Evolutionary conservation across 1,139 yeast species (phyloP).

Genomic region (Geotrichum candidum): DNA sequence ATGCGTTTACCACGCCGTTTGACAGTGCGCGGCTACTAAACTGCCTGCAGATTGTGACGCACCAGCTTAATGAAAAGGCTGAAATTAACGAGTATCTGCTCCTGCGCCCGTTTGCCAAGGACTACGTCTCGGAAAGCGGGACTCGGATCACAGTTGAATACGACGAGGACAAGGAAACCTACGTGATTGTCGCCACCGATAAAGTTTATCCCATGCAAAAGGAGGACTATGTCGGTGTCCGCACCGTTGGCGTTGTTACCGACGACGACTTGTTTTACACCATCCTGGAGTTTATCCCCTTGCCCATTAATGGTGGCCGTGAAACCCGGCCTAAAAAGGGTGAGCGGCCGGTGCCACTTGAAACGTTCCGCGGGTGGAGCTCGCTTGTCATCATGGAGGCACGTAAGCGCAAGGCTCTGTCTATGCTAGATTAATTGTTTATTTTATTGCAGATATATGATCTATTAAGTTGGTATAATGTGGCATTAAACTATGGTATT

Average conservation of each 20-base stretch:
- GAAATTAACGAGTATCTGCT: constrained; percentile 5
- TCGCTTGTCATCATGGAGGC: constrained; percentile 16
- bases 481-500: not conserved
- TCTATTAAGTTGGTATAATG: not conserved
- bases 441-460: not conserved
- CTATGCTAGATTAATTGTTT: not conserved
- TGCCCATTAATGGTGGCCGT: constrained; percentile 19
- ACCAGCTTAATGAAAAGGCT: not conserved
- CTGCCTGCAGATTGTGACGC: constrained; percentile 10
- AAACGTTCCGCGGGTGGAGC: constrained; percentile 15
- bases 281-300: constrained; percentile 12
- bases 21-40: constrained; percentile 2
- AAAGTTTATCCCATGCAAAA: constrained; percentile 4
- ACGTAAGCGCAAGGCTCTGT: not conserved
- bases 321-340: not conserved
- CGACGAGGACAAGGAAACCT: not conserved
- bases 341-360: constrained; percentile 8
- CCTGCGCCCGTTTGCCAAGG: constrained; percentile 6
- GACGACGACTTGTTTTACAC: not conserved
- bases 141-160: constrained; percentile 2
- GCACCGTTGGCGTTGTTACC: constrained; percentile 7
- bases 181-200: not conserved
- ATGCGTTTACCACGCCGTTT: constrained; percentile 6
- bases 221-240: constrained; percentile 4
- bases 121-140: constrained; percentile 4